Conservation (phyloP, 257 asterid species). For the Ocimum tenuiflorum region DNA sequence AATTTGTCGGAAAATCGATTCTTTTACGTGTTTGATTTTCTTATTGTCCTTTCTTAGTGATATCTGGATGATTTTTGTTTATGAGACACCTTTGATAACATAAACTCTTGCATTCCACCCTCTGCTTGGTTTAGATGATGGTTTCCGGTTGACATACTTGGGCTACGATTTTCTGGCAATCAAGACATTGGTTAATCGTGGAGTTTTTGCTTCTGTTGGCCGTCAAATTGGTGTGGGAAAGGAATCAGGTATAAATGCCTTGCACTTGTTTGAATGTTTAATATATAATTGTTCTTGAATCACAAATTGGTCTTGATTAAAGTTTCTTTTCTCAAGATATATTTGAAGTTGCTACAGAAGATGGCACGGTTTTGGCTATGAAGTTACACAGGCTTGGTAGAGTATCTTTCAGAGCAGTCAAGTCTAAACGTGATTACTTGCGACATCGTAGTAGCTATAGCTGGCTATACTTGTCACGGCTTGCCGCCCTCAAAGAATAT, state of each 20-base stretch:
- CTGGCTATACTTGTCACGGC: conserved; percentile 95
- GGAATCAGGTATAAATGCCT: conserved; percentile 73
- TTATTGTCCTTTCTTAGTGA: background rate
- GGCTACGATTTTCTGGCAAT: conserved; percentile 98
- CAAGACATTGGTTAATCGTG: conserved; percentile 89
- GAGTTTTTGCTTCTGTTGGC: conserved; percentile 82
- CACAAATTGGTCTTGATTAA: background rate
- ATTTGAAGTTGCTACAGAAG: conserved; percentile 93
- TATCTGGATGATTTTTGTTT: conserved; percentile 2
- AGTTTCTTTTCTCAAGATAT: conserved; percentile 45
- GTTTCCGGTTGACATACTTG: conserved; percentile 88
- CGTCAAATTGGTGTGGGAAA: conserved; percentile 96
- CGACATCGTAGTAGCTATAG: conserved; percentile 87
- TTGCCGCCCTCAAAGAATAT: conserved; percentile 95
- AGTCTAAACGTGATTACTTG: conserved; percentile 93
- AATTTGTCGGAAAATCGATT: background rate
- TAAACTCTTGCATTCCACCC: background rate
- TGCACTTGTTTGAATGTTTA: conserved; percentile 2
- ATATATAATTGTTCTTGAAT: conserved; percentile 1
- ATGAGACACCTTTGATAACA: background rate
- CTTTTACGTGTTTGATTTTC: background rate
- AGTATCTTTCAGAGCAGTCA: conserved; percentile 90
- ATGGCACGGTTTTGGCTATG: conserved; percentile 89
- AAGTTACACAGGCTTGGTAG: conserved; percentile 97
- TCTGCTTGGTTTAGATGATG: conserved; percentile 59